A percentile compares a stretch with the other conserved stretches of the same genome.
These are phyloP conservation scores for Fusarium humuli DNA, from an alignment of 2,329 filamentous ascomycete genomes.

Conservation along the genomic window DNA sequence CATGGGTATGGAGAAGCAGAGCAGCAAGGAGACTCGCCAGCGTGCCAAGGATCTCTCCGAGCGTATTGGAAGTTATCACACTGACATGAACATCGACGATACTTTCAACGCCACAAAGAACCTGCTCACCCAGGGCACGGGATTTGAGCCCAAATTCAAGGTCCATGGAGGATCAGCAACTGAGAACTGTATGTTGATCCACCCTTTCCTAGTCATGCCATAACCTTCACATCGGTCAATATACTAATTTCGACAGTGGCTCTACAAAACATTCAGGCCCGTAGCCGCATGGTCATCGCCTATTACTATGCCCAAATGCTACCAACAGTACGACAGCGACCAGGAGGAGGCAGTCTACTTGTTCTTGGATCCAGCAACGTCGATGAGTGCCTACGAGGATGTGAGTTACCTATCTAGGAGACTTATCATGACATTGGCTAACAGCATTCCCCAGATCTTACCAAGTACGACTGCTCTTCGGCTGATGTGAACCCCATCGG, in stretches of 20 bases:
- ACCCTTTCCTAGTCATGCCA: background rate
- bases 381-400: constrained; percentile 40
- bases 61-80: constrained; percentile 77
- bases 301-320: constrained; percentile 55
- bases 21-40: constrained; percentile 72
- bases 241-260: constrained; percentile 50
- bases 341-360: constrained; percentile 44
- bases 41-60: constrained; percentile 71
- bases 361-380: constrained; percentile 48
- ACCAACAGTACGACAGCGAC: constrained; percentile 36
- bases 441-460: constrained; percentile 16
- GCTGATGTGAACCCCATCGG: constrained; percentile 55
- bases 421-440: background rate
- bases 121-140: constrained; percentile 68
- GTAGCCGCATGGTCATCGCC: constrained; percentile 30
- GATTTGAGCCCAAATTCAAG: constrained; percentile 63
- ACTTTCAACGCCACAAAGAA: constrained; percentile 65
- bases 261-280: constrained; percentile 29
- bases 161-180: constrained; percentile 66
- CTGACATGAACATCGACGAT: constrained; percentile 78
- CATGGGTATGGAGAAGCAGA: constrained; percentile 78
- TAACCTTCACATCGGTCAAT: background rate
- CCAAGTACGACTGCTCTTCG: constrained; percentile 49
- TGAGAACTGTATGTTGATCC: constrained; percentile 55
- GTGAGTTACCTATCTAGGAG: background rate